Base-by-base conservation (phyloP, 2,329 filamentous ascomycete genomes). In the Fusarium fujikuroi region DNA sequence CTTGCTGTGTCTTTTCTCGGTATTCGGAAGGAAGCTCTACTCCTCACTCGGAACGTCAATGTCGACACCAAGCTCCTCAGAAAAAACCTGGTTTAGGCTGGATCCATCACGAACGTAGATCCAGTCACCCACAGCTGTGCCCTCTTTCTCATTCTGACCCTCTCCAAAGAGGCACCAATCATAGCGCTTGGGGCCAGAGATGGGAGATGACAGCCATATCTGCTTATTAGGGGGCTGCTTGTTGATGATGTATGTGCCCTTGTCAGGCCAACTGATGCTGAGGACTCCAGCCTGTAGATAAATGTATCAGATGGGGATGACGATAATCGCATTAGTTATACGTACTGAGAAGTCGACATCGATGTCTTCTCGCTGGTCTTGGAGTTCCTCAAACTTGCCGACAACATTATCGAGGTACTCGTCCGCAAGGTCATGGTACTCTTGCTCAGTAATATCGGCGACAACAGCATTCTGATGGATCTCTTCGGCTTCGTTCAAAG, bases 221-320 rank as follows among this genome's bases (percentile, higher is more conserved):
- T 93, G 96, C 86, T 95, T 96, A 87, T 98, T 98, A 25, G 95
- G 95, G 0, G 96, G 96, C 83, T 99, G 96, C 84, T 99, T 99
- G 89, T 99, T 99, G 84, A 99, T 89, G 68, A 99, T 93, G 80
- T 97, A 99, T 36, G 90, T 95, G 70, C 95, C 95, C 57, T 90
- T 86, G 18, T 87, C 85, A 3, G 90, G 89, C 76, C 93, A 90
- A 11, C 85, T 87, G 78, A 98, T 87, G 72, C 91, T 95, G 76
- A 98, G 87, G 63, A 98, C 95, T 62, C 96, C 95, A 60, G 94
- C 89, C 95, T 98, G 77, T 50, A 32, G 46, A 56, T 43, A 34
- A n/a, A 39, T 34, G 15, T 42, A 56, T 76, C 72, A 78, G 64
- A 62, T 28, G n/a, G n/a, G 43, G 21, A 23, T 44, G 52, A 25